These are phyloP conservation scores for Phytopythium oedochilum DNA, from an alignment of 352 stramenopile species.

Conservation along the genomic window DNA sequence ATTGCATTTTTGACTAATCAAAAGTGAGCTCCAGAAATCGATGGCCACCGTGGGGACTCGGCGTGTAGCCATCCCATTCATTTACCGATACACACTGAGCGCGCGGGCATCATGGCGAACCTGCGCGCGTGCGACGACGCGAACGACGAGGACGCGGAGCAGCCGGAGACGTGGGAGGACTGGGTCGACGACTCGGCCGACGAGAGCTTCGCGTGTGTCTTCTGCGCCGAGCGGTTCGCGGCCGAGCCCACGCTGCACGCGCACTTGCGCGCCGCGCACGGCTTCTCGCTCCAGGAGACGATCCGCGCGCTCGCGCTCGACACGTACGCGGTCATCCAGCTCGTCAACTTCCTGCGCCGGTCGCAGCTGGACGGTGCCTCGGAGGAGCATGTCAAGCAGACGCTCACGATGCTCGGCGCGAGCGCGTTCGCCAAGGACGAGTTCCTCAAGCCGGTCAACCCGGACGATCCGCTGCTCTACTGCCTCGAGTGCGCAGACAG, in stretches of 20 bases:
- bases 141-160: slow-evolving; percentile 22
- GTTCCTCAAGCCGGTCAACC: slow-evolving; percentile 72
- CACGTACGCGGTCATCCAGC: slow-evolving; percentile 75
- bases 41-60: no score
- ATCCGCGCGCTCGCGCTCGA: slow-evolving; percentile 52
- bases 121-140: slow-evolving; percentile 8
- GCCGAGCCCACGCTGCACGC: slow-evolving; percentile 47
- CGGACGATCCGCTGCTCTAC: slow-evolving; percentile 80
- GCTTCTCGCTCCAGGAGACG: slow-evolving; percentile 56
- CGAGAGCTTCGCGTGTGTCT: slow-evolving; percentile 57
- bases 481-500: slow-evolving; percentile 66
- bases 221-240: slow-evolving; percentile 49
- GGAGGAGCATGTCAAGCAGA: slow-evolving; percentile 36
- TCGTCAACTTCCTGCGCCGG: slow-evolving; percentile 72
- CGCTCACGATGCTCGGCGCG: slow-evolving; percentile 35
- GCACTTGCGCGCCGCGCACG: slow-evolving; percentile 47
- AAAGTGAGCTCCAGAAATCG: no score
- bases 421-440: slow-evolving; percentile 56
- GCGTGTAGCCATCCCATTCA: not conserved
- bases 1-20: no score
- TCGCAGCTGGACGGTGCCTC: slow-evolving; percentile 33
- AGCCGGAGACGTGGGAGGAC: slow-evolving; percentile 84
- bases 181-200: slow-evolving; percentile 70
- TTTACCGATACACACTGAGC: no score
- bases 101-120: slow-evolving; percentile 5